phyloP scores from a whole-genome alignment of 306 rosid species.

The Glycine soja region DNA sequence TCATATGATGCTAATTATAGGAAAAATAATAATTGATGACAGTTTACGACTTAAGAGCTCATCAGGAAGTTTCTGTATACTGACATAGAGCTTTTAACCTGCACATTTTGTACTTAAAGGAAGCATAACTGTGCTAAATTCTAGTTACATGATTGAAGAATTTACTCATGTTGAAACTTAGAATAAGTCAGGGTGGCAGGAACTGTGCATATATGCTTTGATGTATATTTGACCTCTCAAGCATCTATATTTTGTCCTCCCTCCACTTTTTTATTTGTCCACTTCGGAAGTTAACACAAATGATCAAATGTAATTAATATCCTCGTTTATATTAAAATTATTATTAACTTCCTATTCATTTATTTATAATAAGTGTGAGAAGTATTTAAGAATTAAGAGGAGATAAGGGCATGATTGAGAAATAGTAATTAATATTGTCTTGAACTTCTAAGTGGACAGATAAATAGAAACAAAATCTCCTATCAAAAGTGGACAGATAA shows the following conservation, averaged over 20 bases:
- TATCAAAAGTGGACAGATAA: background rate
- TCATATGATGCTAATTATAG: background rate
- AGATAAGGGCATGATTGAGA: background rate
- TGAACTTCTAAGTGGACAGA: background rate
- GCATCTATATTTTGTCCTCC: background rate
- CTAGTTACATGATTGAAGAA: slow-evolving; percentile 10
- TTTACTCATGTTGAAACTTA: background rate
- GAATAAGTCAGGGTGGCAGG: too few relatives aligned
- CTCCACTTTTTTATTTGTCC: background rate
- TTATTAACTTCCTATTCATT: background rate
- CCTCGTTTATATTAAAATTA: background rate
- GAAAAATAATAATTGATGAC: background rate
- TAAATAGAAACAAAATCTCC: background rate
- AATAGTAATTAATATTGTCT: background rate
- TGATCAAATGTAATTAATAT: background rate
- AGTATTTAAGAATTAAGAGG: background rate
- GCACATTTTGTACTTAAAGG: background rate
- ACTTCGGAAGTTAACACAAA: background rate
- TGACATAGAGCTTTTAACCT: background rate
- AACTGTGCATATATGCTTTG: too few relatives aligned
- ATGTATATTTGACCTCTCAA: slow-evolving; percentile 14
- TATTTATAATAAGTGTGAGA: background rate
- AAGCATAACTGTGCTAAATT: background rate
- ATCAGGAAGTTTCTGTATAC: background rate
- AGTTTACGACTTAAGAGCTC: slow-evolving; percentile 6